A percentile compares a stretch with the other conserved stretches of the same genome.
These are phyloP conservation scores for Wallacemonas sp. DNA, from an alignment of 208 protist species.

Conservation along the genomic window DNA sequence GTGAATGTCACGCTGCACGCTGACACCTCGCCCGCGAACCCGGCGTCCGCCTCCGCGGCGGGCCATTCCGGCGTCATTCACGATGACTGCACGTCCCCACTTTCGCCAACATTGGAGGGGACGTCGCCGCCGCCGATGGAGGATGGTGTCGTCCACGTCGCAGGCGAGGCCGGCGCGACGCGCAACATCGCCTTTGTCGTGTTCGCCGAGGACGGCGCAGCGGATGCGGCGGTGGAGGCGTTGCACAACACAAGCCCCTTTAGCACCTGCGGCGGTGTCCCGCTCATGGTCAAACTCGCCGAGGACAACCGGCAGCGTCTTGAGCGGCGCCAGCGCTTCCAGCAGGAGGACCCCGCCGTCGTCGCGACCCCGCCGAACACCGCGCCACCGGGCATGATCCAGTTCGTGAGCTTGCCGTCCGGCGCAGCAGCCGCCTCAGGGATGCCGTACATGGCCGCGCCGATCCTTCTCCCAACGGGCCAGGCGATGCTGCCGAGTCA, in stretches of 20 bases:
- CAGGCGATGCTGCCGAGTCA: not conserved
- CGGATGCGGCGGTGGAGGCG: slow-evolving; percentile 46
- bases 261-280: slow-evolving; percentile 45
- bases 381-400: not conserved
- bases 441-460: not conserved
- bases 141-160: not conserved
- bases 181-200: slow-evolving; percentile 84
- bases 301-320: slow-evolving; percentile 60
- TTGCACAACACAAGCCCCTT: slow-evolving; percentile 73
- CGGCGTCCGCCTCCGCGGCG: slow-evolving; percentile 11
- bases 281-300: slow-evolving; percentile 70
- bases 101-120: too few relatives aligned
- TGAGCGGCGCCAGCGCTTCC: slow-evolving; percentile 25
- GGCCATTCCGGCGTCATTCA: not conserved
- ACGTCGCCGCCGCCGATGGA: slow-evolving; percentile 2
- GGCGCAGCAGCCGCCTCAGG: not conserved
- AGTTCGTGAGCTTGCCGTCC: not conserved
- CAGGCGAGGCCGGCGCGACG: not conserved
- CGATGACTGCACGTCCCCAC: too few relatives aligned
- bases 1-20: slow-evolving; percentile 60
- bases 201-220: slow-evolving; percentile 57
- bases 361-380: not conserved
- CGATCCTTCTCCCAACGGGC: not conserved
- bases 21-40: slow-evolving; percentile 51
- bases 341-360: not conserved